Percentiles rank a stretch among this genome's conserved stretches.
These are phyloP conservation scores for Beauveria rudraprayagi DNA, from an alignment of 2,329 filamentous ascomycete species.

Conservation along the genomic window DNA sequence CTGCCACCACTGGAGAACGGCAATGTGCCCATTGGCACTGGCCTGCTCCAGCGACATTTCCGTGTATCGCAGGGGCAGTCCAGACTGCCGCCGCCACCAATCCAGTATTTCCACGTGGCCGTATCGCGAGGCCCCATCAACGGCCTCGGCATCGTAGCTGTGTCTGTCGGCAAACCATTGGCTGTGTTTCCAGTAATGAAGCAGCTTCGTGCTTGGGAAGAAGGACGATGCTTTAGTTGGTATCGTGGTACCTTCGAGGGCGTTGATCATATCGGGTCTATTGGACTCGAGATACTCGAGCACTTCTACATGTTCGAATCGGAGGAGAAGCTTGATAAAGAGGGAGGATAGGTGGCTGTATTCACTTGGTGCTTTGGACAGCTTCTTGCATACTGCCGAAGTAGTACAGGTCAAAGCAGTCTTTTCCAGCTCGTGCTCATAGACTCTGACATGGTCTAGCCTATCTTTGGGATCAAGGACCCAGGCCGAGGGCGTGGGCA, in stretches of 20 bases:
- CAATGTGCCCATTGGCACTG: conserved; percentile 73
- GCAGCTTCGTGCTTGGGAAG: conserved; percentile 74
- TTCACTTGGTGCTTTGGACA: conserved; percentile 62
- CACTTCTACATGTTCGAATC: conserved; percentile 75
- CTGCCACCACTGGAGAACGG: conserved; percentile 91
- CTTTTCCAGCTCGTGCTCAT: conserved; percentile 76
- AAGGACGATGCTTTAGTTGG: conserved; percentile 83
- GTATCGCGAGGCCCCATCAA: conserved; percentile 79
- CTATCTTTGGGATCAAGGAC: conserved; percentile 53
- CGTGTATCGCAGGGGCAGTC: conserved; percentile 74
- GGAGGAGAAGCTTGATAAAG: conserved; percentile 82
- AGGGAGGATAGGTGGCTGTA: conserved; percentile 67
- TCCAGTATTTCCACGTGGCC: conserved; percentile 81
- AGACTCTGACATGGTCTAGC: conserved; percentile 59
- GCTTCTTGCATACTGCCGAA: conserved; percentile 62
- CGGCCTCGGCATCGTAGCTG: conserved; percentile 67
- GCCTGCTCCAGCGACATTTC: conserved; percentile 83
- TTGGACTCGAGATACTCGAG: conserved; percentile 59
- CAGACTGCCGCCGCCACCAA: conserved; percentile 79
- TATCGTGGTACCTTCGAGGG: conserved; percentile 75
- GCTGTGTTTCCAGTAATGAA: conserved; percentile 87
- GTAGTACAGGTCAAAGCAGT: conserved; percentile 68
- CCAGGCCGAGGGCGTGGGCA: conserved; percentile 71
- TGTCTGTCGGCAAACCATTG: conserved; percentile 78
- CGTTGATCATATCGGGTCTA: conserved; percentile 68